phyloP scores from a whole-genome alignment of 1,284 basidiomycete genomes.

The Sphaerobolus stellatus region DNA sequence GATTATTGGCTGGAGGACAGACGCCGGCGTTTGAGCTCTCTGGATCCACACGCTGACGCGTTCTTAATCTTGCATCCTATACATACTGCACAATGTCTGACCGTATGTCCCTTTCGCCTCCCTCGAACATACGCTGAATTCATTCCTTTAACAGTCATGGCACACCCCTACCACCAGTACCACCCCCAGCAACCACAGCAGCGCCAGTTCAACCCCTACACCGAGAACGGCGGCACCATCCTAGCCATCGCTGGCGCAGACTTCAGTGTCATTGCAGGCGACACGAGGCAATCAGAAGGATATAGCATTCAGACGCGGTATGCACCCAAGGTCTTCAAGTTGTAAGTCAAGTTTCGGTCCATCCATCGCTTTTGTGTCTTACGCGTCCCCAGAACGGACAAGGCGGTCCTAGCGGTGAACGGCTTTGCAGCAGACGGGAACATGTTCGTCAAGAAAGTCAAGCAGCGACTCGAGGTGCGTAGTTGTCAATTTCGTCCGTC shows the following conservation, averaged over 20 bases:
- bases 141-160: neutral
- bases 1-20: neutral
- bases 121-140: too few relatives aligned
- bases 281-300: slow-evolving; percentile 92
- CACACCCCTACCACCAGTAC: neutral
- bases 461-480: slow-evolving; percentile 84
- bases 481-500: neutral
- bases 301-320: slow-evolving; percentile 95
- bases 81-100: too few relatives aligned
- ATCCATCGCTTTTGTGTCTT: neutral
- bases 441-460: slow-evolving; percentile 93
- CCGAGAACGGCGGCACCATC: slow-evolving; percentile 91
- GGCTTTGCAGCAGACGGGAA: slow-evolving; percentile 95
- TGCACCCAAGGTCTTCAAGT: slow-evolving; percentile 85
- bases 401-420: slow-evolving; percentile 88
- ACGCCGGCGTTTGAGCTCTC: neutral
- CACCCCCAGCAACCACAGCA: slow-evolving; percentile 44
- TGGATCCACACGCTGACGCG: slow-evolving; percentile 12
- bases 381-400: slow-evolving; percentile 70
- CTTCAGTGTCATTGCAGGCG: slow-evolving; percentile 91
- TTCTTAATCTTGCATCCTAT: neutral
- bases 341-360: slow-evolving; percentile 49
- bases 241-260: slow-evolving; percentile 90
- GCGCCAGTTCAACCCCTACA: slow-evolving; percentile 81
- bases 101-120: neutral